Evolutionary conservation across 176 grass and related monocot genomes (phyloP).

Genomic region (maize (Zea mays)): Zm-B73-REFERENCE-NAM-5.0 NC_050096.1:102294001-102294500

Average conservation of each 20-base stretch:
- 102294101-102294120: constrained; percentile 65
- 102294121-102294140: constrained; percentile 67
- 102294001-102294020: not conserved
- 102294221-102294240: constrained; percentile 23
- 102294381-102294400: not conserved
- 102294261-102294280: not conserved
- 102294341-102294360: not conserved
- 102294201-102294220: not conserved
- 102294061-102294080: constrained; percentile 64
- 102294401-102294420: not conserved
- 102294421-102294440: not conserved
- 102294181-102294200: not conserved
- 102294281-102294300: constrained; percentile 3
- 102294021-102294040: constrained; percentile 1
- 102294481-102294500: constrained; percentile 16
- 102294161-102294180: constrained; percentile 23
- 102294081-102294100: constrained; percentile 65
- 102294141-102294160: constrained; percentile 69
- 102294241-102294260: not conserved
- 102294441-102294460: not conserved
- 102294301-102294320: not conserved
- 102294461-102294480: not conserved
- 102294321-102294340: not conserved
- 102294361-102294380: not conserved
- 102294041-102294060: constrained; percentile 33